Percentiles rank a stretch among this genome's conserved stretches.
These are phyloP conservation scores for Nadsonia starkeyi-henricii DNA, from an alignment of 1,139 yeast genomes.

Conservation along the genomic window DNA sequence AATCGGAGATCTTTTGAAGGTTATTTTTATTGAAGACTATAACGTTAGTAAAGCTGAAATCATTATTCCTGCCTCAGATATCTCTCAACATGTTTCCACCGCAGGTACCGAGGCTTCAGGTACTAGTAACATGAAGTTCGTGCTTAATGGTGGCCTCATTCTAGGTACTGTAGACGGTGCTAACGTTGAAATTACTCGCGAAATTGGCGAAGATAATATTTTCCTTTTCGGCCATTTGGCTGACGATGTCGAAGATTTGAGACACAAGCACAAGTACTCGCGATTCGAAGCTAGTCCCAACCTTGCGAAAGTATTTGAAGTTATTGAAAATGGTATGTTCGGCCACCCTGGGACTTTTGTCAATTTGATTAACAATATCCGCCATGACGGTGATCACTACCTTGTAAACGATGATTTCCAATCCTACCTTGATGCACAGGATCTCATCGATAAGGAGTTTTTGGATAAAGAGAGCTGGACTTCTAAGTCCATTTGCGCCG, in stretches of 20 bases:
- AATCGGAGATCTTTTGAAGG: slow-evolving; percentile 65
- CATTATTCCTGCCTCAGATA: slow-evolving; percentile 78
- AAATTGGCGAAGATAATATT: slow-evolving; percentile 84
- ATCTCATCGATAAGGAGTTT: slow-evolving; percentile 58
- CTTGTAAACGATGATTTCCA: slow-evolving; percentile 83
- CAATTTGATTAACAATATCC: slow-evolving; percentile 53
- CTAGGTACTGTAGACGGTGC: slow-evolving; percentile 97
- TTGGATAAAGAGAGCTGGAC: slow-evolving; percentile 59
- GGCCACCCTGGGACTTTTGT: slow-evolving; percentile 59
- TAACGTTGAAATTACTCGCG: slow-evolving; percentile 87
- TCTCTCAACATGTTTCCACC: slow-evolving; percentile 91
- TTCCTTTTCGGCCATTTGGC: slow-evolving; percentile 84
- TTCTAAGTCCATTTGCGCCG: slow-evolving; percentile 60
- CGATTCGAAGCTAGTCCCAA: slow-evolving; percentile 35
- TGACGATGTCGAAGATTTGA: slow-evolving; percentile 74
- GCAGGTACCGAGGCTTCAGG: slow-evolving; percentile 98
- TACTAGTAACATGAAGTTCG: slow-evolving; percentile 92
- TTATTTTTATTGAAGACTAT: slow-evolving; percentile 80
- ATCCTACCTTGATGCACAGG: slow-evolving; percentile 70
- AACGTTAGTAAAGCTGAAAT: slow-evolving; percentile 90
- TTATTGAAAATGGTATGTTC: slow-evolving; percentile 55
- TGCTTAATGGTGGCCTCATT: slow-evolving; percentile 82
- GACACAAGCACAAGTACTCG: slow-evolving; percentile 57
- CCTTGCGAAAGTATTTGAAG: slow-evolving; percentile 48
- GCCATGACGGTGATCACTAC: slow-evolving; percentile 62